Evolutionary conservation across 305 asterid species (phyloP), one percentile per base, ranked within the genome.

Genomic region (Fraxinus baroniana): DNA sequence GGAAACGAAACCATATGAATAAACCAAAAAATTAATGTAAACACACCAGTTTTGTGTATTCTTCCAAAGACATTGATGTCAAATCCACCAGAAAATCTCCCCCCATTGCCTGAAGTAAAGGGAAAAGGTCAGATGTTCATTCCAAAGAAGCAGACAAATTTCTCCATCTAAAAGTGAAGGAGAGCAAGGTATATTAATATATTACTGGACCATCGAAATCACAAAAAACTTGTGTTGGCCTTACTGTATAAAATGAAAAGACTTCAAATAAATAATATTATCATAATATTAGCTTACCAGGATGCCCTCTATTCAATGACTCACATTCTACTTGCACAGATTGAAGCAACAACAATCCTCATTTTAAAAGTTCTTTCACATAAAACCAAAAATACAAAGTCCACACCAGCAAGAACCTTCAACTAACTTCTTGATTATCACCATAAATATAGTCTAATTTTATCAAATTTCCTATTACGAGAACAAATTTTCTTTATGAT

Each of bases 41-140:
- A 62, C 83, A 36, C 83, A 95, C 99, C 94, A 66, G 91, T 84
- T 84, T 86, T 83, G 26, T 71, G 76, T 33, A 71, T 2, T 71
- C 76, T 71, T 12, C 3, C 76, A 15, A 71, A 71, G 76, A 71
- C 76, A 32, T n/a, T 32, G 76, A 71, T 32, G 44, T 71, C 76
- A 71, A 71, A 71, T 71, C 76, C 76, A 71, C 44, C 76, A 32
- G 44, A 71, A 71, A 71, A 71, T 32, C 13, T 71, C 44, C 76
- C 76, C 17, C 76, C 26, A 15, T 12, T 33, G 76, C 76, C 76
- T 71, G 76, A 32, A 4, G 26, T 15, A 17, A 71, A 71, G 22
- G 44, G 22, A 30, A 71, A 32, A 32, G 13, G 44, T 32, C 76
- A 71, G 9, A 6, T 7, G 22, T 30, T n/a, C 3, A 30, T 71